phyloP scores from a whole-genome alignment of 2,329 filamentous ascomycete species.

The Cordyceps cicadae region DNA sequence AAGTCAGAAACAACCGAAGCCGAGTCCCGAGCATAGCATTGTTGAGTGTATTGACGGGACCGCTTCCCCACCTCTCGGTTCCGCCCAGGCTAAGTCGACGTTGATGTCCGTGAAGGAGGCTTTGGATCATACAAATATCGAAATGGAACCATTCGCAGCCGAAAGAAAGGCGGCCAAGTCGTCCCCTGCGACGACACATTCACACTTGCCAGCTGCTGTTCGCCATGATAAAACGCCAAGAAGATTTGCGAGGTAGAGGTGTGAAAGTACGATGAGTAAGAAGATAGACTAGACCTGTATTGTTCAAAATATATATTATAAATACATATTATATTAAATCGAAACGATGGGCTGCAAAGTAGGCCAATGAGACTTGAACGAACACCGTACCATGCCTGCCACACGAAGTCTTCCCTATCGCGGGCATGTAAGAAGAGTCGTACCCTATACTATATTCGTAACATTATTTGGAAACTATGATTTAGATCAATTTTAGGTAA shows the following conservation, averaged over 20 bases:
- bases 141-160: too few species aligned
- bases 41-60: conserved; percentile 1
- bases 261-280: neutral
- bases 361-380: too few species aligned
- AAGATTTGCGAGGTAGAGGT: too few species aligned
- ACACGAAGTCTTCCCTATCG: neutral
- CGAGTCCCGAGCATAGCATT: neutral
- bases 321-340: neutral
- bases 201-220: neutral
- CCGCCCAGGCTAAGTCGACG: neutral
- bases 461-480: too few species aligned
- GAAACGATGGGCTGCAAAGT: neutral
- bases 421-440: neutral
- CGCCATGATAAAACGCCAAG: neutral
- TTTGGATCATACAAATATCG: neutral
- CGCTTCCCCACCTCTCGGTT: neutral
- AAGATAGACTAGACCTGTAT: neutral
- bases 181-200: too few species aligned
- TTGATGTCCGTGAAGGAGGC: neutral
- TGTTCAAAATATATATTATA: neutral
- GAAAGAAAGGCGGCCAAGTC: neutral
- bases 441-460: neutral
- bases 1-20: neutral
- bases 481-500: too few species aligned
- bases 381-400: neutral